phyloP scores from a whole-genome alignment of 371 early-diverging fungal species.

The Caulochytrium protostelioides region DNA sequence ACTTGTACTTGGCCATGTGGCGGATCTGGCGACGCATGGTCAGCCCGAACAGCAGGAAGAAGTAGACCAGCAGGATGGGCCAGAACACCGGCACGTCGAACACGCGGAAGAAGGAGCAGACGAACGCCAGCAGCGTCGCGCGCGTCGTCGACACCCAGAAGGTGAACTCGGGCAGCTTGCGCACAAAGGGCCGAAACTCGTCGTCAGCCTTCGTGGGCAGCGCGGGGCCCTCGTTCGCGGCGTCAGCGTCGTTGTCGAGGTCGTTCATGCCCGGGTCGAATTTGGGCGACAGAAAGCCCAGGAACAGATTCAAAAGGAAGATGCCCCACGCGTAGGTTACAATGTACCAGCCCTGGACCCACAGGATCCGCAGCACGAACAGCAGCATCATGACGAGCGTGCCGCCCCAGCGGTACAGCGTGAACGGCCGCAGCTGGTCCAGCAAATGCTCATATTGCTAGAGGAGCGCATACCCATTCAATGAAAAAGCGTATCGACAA shows the following conservation, averaged over 20 bases:
- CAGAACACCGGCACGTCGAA: constrained; percentile 98
- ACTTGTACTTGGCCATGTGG: constrained; percentile 96
- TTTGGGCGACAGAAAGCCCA: constrained; percentile 86
- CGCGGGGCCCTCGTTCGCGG: constrained; percentile 46
- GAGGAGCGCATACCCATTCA: too few species aligned
- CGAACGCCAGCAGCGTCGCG: constrained; percentile 50
- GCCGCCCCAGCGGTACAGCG: constrained; percentile 48
- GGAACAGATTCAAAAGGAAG: constrained; percentile 78
- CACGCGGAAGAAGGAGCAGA: constrained; percentile 61
- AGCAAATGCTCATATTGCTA: constrained; percentile 36
- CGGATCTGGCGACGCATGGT: constrained; percentile 89
- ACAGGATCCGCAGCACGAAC: constrained; percentile 57
- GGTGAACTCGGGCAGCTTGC: constrained; percentile 98
- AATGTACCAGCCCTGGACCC: constrained; percentile 83
- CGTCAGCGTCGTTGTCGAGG: constrained; percentile 42
- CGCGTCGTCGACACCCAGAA: constrained; percentile 77
- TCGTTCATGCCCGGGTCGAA: constrained; percentile 71
- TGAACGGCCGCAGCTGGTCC: constrained; percentile 55
- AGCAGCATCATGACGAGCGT: constrained; percentile 38
- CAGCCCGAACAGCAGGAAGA: constrained; percentile 72
- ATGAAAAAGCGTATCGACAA: too few species aligned
- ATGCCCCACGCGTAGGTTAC: constrained; percentile 74
- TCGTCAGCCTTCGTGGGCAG: constrained; percentile 77
- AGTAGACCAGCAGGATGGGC: constrained; percentile 66
- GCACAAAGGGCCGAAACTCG: constrained; percentile 94